Evolutionary conservation across 352 stramenopile species (phyloP).

Genomic region (Phytophthora pluvialis): DNA sequence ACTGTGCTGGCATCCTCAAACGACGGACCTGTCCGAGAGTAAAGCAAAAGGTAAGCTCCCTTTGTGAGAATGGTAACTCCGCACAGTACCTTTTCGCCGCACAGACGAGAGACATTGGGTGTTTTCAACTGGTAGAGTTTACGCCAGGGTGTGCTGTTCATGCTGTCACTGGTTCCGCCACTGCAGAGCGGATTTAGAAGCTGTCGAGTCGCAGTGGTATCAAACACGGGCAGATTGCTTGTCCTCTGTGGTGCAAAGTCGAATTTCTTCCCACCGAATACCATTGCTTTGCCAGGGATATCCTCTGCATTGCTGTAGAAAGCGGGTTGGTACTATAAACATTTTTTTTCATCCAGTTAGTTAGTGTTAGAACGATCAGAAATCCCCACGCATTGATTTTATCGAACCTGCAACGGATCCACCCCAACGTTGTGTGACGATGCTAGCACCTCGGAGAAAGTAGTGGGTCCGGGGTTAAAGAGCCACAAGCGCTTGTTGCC

Average conservation of each 20-base stretch:
- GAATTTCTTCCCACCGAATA: conserved; percentile 82
- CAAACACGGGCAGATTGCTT: conserved; percentile 48
- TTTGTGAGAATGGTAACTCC: background rate
- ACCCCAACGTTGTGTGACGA: conserved; percentile 59
- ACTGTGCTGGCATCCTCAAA: conserved; percentile 45
- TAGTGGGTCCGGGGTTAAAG: conserved; percentile 52
- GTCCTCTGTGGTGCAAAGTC: conserved; percentile 52
- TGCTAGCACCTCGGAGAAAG: conserved; percentile 43
- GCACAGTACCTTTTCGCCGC: conserved; percentile 27
- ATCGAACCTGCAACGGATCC: conserved; percentile 42
- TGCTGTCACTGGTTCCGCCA: background rate
- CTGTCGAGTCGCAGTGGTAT: conserved; percentile 39
- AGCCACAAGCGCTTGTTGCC: conserved; percentile 51
- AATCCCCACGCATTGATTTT: conserved; percentile 5
- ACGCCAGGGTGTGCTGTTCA: conserved; percentile 12
- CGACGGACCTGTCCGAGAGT: conserved; percentile 34
- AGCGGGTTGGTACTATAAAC: conserved; percentile 52
- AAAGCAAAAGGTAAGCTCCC: background rate
- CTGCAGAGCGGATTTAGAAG: conserved; percentile 15
- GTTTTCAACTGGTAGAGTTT: conserved; percentile 36
- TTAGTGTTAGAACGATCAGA: background rate
- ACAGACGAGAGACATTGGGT: background rate
- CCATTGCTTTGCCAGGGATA: conserved; percentile 72
- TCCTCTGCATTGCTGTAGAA: conserved; percentile 65
- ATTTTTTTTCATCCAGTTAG: background rate